phyloP scores from a whole-genome alignment of 2,329 filamentous ascomycete species.

The Aspergillus neotritici region DNA sequence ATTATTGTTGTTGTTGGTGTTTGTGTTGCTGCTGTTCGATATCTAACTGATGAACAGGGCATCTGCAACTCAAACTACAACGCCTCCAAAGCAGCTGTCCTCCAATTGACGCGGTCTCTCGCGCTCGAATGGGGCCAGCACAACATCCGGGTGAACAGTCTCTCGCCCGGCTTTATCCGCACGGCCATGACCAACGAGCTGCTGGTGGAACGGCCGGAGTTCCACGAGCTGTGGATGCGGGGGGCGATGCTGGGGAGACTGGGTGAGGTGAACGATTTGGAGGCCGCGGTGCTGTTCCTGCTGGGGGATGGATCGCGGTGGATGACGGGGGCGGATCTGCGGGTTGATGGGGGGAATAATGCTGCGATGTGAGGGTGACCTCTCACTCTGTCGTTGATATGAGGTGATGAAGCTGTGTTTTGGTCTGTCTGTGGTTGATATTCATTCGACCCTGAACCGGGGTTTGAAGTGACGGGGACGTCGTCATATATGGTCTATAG shows the following conservation, averaged over 20 bases:
- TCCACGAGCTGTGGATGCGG: conserved; percentile 50
- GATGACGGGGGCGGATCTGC: conserved; percentile 37
- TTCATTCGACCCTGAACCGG: too few relatives aligned
- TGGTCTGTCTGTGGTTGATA: too few relatives aligned
- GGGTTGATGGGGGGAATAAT: conserved; percentile 38
- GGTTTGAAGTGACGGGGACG: too few relatives aligned
- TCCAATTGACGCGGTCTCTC: conserved; percentile 45
- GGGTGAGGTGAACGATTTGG: conserved; percentile 42
- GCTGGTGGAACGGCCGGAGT: conserved; percentile 43
- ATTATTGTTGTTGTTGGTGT: too few relatives aligned
- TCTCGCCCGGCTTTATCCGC: conserved; percentile 62
- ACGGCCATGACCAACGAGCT: conserved; percentile 47
- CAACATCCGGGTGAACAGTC: conserved; percentile 73
- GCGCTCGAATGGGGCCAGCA: conserved; percentile 49
- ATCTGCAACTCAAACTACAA: conserved; percentile 57
- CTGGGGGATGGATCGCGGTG: conserved; percentile 34
- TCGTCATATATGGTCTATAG: too few relatives aligned
- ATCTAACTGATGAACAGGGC: conserved; percentile 41
- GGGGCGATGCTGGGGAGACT: conserved; percentile 48
- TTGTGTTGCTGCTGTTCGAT: too few relatives aligned
- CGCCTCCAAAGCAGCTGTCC: conserved; percentile 46
- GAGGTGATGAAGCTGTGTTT: too few relatives aligned
- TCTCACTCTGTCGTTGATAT: too few relatives aligned
- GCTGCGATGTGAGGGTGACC: conserved; percentile 11
- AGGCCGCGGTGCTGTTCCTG: conserved; percentile 33